Evolutionary conservation across 192 early-diverging fungal genomes (phyloP).

Genomic region (Haplosporangium gracile): DNA sequence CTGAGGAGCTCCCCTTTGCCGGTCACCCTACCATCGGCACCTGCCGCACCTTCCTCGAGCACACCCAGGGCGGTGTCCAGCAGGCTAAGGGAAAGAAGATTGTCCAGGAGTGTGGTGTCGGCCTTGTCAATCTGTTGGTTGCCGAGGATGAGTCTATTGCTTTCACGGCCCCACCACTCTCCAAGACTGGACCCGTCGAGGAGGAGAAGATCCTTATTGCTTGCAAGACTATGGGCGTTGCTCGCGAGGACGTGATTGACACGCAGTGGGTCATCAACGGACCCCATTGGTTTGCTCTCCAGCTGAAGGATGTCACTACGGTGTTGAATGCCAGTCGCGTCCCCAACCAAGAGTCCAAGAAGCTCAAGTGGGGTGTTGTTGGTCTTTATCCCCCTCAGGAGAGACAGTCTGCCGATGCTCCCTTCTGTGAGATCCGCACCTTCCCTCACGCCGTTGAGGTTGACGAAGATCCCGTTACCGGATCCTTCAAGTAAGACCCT

Average conservation of each 20-base stretch:
- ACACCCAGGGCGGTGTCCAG: background rate
- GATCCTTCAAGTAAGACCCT: slow-evolving; percentile 32
- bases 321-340: slow-evolving; percentile 19
- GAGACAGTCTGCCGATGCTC: slow-evolving; percentile 3
- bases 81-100: slow-evolving; percentile 11
- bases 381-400: slow-evolving; percentile 8
- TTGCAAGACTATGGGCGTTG: slow-evolving; percentile 29
- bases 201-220: slow-evolving; percentile 8
- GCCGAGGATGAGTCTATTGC: slow-evolving; percentile 13
- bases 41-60: slow-evolving; percentile 25
- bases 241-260: slow-evolving; percentile 18
- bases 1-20: slow-evolving; percentile 28
- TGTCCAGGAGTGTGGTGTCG: slow-evolving; percentile 39
- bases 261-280: slow-evolving; percentile 38
- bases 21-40: slow-evolving; percentile 33
- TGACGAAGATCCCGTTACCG: slow-evolving; percentile 38
- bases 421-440: slow-evolving; percentile 26
- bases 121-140: slow-evolving; percentile 8
- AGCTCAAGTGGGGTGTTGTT: slow-evolving; percentile 17
- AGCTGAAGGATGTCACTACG: slow-evolving; percentile 16
- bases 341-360: slow-evolving; percentile 24
- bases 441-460: slow-evolving; percentile 17
- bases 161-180: slow-evolving; percentile 31
- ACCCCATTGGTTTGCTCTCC: slow-evolving; percentile 32
- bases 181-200: slow-evolving; percentile 32